Percentiles rank a stretch among this genome's conserved stretches.
These are phyloP conservation scores for Botrytis tulipae DNA, from an alignment of 2,329 filamentous ascomycete species.

Conservation along the genomic window DNA sequence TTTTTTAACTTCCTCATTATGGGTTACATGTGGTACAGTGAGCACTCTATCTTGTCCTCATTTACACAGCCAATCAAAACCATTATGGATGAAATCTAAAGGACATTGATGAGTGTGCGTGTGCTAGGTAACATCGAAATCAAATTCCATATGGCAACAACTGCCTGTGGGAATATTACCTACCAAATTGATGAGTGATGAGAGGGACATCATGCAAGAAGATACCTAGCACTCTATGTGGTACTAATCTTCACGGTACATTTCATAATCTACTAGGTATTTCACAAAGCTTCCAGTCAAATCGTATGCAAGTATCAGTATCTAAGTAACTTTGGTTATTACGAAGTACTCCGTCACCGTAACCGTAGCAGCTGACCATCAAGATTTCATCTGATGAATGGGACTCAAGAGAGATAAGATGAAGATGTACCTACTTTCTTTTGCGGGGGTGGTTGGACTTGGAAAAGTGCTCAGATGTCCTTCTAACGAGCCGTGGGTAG, in stretches of 20 bases:
- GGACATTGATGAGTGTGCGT: background rate
- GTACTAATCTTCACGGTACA: background rate
- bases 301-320: background rate
- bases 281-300: background rate
- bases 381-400: slow-evolving; percentile 10
- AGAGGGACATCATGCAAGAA: background rate
- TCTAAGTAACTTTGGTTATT: background rate
- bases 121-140: background rate
- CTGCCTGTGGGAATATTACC: background rate
- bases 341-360: background rate
- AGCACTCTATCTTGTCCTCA: slow-evolving; percentile 17
- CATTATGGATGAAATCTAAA: background rate
- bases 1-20: background rate
- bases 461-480: background rate
- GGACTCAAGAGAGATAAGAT: background rate
- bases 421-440: slow-evolving; percentile 1
- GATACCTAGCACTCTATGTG: no score
- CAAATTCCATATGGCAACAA: background rate
- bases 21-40: background rate
- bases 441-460: slow-evolving; percentile 10
- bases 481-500: slow-evolving; percentile 3
- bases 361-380: background rate
- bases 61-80: background rate
- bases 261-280: background rate
- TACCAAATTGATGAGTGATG: background rate